Conservation (phyloP, 2,329 filamentous ascomycete species). For the Monascus ruber region DNA sequence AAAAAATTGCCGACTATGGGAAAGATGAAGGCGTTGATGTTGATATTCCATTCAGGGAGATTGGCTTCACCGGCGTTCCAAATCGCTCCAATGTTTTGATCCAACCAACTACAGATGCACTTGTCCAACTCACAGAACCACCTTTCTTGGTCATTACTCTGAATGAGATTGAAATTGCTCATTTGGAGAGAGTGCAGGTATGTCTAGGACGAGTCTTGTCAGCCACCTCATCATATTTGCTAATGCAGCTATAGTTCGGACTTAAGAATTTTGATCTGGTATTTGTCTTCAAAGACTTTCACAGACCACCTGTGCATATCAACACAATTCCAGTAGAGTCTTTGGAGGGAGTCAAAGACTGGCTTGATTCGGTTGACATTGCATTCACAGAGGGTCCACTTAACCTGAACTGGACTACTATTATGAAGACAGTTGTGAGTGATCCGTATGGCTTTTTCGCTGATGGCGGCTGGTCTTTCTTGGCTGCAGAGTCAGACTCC, state of each 20-base stretch:
- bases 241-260: slow-evolving; percentile 57
- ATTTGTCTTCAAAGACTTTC: slow-evolving; percentile 96
- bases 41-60: slow-evolving; percentile 91
- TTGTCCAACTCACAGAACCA: slow-evolving; percentile 93
- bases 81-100: slow-evolving; percentile 92
- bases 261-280: slow-evolving; percentile 99
- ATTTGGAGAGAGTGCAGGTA: slow-evolving; percentile 78
- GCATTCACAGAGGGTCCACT: slow-evolving; percentile 87
- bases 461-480: slow-evolving; percentile 90
- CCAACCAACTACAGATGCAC: slow-evolving; percentile 89
- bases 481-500: slow-evolving; percentile 76
- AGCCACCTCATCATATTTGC: slow-evolving; percentile 2
- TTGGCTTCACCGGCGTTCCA: slow-evolving; percentile 93
- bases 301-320: slow-evolving; percentile 79
- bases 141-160: slow-evolving; percentile 94
- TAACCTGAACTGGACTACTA: slow-evolving; percentile 97
- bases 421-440: slow-evolving; percentile 96
- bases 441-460: slow-evolving; percentile 92
- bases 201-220: slow-evolving; percentile 1
- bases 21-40: slow-evolving; percentile 85
- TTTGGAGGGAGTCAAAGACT: slow-evolving; percentile 92
- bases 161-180: slow-evolving; percentile 90
- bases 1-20: slow-evolving; percentile 94
- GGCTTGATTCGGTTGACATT: slow-evolving; percentile 91
- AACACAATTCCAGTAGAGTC: slow-evolving; percentile 97